Percentiles rank a stretch among this genome's conserved stretches.
Evolutionary conservation across 2,329 filamentous ascomycete genomes (phyloP).

Genomic region (Penicillium aurantiogriseum): DNA sequence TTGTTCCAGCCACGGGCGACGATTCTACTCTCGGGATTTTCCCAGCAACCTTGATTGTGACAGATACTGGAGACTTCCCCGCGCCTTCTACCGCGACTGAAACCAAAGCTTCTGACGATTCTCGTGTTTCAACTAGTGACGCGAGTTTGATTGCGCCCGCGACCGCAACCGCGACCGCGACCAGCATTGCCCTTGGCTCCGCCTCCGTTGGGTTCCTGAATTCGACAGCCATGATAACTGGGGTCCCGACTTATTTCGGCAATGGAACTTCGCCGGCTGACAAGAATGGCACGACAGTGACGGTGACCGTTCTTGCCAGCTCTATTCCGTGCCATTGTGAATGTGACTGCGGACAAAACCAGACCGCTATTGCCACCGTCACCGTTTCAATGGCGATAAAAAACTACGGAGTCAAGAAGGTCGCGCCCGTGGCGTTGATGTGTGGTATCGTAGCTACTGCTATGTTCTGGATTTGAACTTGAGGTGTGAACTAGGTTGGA

Average conservation of each 20-base stretch:
- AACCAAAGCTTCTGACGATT: background rate
- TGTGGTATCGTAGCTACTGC: background rate
- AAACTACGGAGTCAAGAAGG: background rate
- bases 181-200: too few species aligned
- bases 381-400: background rate
- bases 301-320: slow-evolving; percentile 1
- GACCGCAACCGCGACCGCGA: background rate
- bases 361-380: background rate
- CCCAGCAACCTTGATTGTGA: slow-evolving; percentile 3
- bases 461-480: background rate
- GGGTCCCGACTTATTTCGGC: background rate
- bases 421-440: background rate
- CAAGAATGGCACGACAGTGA: background rate
- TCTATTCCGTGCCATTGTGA: background rate
- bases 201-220: background rate
- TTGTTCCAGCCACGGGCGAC: background rate
- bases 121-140: background rate
- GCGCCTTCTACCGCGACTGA: background rate
- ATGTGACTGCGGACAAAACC: background rate
- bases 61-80: background rate
- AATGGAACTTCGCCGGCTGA: background rate
- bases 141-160: background rate
- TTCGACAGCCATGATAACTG: background rate
- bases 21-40: slow-evolving; percentile 2
- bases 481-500: background rate